Base-by-base conservation (phyloP, 2,329 filamentous ascomycete genomes). In the Colletotrichum tamarilloi region DNA sequence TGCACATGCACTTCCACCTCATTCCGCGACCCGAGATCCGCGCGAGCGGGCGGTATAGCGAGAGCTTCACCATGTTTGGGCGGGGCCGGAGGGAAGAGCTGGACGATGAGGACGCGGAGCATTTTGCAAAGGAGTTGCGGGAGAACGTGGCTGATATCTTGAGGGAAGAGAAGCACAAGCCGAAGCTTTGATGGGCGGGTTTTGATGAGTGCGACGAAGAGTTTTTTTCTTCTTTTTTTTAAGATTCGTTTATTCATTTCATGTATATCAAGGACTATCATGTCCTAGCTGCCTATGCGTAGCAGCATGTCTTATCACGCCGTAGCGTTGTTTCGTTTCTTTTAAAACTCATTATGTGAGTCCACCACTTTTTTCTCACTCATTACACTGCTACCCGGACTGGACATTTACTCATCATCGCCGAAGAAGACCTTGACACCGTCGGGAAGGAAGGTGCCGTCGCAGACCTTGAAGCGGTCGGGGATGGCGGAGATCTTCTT, bases 1-100 rank as follows among this genome's bases (percentile, higher is more conserved):
- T 93, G 26, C 96, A 98, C 82, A 92, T 97, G 62, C 96, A 99
- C 82, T 98, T 97, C 81, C 97, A 99, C 78, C 89, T 98, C 65
- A 97, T 99, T 42, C 96, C 96, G 0, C 86, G 96, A 49, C 95
- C 95, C 0, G 91, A 93, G 83, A 89, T 89, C 71, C 86, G 85
- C 76, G 88, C 85, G 59, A 88, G 85, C 76, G 87, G 85, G 7
- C 81, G 84, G 59, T 85, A 84, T 77, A 89, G 89, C 72, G 87
- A 89, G 85, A 92, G 91, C 80, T 95, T 95, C 84, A 94, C 92
- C 59, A 95, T 95, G 93, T 96, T 96, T 84, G 94, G 94, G 1
- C 84, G 92, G 16, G 94, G 94, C 0, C 86, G 88, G 79, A 85
- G 94, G 68, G 90, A 92, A 75, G 94, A 96, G 74, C 79, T 96